phyloP scores from a whole-genome alignment of 371 early-diverging fungal species.

The Funneliformis caledonium region DNA sequence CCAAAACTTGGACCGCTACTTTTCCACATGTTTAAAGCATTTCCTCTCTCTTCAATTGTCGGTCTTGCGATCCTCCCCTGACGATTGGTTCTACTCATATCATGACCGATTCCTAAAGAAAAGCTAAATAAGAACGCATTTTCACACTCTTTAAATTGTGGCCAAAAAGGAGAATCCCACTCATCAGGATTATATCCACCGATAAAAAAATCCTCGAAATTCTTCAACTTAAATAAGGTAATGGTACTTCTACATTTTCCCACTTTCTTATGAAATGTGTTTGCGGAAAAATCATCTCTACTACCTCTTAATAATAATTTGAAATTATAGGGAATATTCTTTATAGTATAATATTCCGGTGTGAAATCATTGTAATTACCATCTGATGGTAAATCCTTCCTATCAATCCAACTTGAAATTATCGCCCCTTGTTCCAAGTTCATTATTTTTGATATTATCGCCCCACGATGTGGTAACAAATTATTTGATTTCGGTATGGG shows the following conservation, averaged over 20 bases:
- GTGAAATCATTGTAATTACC: neutral
- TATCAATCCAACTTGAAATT: conserved; percentile 37
- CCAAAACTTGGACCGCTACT: conserved; percentile 18
- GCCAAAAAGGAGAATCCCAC: conserved; percentile 21
- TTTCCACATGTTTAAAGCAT: conserved; percentile 25
- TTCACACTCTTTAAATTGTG: neutral
- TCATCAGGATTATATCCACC: conserved; percentile 38
- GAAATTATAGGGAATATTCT: conserved; percentile 19
- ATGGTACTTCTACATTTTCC: conserved; percentile 8
- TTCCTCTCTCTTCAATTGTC: neutral
- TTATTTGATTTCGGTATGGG: neutral
- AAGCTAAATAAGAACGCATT: conserved; percentile 20
- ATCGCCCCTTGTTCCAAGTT: conserved; percentile 20
- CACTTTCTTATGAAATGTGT: conserved; percentile 14
- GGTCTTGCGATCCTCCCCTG: conserved; percentile 11
- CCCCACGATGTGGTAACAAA: conserved; percentile 20
- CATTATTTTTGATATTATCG: conserved; percentile 36
- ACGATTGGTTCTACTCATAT: neutral
- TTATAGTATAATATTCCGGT: neutral
- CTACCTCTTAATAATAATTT: conserved; percentile 36
- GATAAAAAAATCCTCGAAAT: conserved; percentile 16
- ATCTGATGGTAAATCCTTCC: conserved; percentile 5
- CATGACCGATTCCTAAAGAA: neutral
- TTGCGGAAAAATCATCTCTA: conserved; percentile 31
- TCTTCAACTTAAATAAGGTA: conserved; percentile 16